A percentile compares a stretch with the other conserved stretches of the same genome.
phyloP scores from a whole-genome alignment of 306 rosid genomes.

The Cucumis hystrix region DNA sequence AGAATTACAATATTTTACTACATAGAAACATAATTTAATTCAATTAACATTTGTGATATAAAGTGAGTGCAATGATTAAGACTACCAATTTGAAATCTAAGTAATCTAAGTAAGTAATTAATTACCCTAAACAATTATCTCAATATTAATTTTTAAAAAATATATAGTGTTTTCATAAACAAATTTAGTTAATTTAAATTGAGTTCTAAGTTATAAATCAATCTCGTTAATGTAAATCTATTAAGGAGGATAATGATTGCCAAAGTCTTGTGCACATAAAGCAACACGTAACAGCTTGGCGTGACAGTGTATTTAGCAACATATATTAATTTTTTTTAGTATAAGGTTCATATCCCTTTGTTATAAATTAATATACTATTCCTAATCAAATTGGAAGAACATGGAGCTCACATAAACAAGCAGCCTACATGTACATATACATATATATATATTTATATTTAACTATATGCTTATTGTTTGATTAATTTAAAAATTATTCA shows the following conservation, averaged over 20 bases:
- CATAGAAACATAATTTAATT: too few species aligned
- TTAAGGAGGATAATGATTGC: neutral
- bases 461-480: neutral
- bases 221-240: neutral
- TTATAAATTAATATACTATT: neutral
- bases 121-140: too few species aligned
- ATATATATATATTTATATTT: neutral
- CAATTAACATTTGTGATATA: too few species aligned
- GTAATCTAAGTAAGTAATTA: too few species aligned
- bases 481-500: neutral
- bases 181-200: neutral
- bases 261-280: constrained; percentile 18
- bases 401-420: neutral
- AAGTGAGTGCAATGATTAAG: too few species aligned
- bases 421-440: neutral
- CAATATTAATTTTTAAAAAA: neutral
- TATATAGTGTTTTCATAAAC: neutral
- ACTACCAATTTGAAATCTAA: too few species aligned
- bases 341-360: neutral
- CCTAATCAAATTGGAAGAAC: neutral
- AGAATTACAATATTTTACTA: too few species aligned
- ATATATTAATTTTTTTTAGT: neutral
- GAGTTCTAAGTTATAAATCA: neutral
- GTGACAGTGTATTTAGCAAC: neutral
- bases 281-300: constrained; percentile 47